Evolutionary conservation across 768 basidiomycete species (phyloP).

Genomic region (Lentinula detonsa): DNA sequence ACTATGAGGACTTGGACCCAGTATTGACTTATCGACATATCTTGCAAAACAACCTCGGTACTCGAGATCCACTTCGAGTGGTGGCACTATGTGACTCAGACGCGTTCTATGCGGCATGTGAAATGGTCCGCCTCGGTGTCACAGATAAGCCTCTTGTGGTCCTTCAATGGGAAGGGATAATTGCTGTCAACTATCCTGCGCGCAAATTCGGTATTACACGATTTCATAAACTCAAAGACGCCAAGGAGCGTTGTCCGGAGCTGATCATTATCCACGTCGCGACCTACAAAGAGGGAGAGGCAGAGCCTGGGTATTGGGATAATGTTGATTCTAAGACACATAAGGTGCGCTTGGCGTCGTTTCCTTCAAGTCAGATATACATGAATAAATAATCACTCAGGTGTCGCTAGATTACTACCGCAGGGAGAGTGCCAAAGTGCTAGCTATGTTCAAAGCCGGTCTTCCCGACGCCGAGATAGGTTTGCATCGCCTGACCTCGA

Average conservation of each 20-base stretch:
- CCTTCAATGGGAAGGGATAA: slow-evolving; percentile 60
- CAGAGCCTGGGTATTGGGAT: slow-evolving; percentile 89
- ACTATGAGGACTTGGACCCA: slow-evolving; percentile 53
- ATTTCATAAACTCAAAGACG: slow-evolving; percentile 78
- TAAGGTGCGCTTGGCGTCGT: slow-evolving; percentile 50
- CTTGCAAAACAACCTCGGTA: slow-evolving; percentile 59
- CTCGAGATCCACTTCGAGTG: slow-evolving; percentile 72
- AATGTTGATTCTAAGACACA: slow-evolving; percentile 85
- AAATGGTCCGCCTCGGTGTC: slow-evolving; percentile 73
- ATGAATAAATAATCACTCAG: slow-evolving; percentile 26
- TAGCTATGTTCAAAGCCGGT: slow-evolving; percentile 74
- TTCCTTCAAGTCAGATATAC: background rate
- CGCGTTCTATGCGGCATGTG: slow-evolving; percentile 83
- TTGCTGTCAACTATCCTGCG: slow-evolving; percentile 95
- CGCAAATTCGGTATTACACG: slow-evolving; percentile 91
- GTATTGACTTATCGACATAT: slow-evolving; percentile 77
- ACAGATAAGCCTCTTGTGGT: slow-evolving; percentile 59
- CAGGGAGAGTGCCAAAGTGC: slow-evolving; percentile 84
- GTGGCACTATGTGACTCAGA: slow-evolving; percentile 90
- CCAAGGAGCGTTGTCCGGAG: slow-evolving; percentile 80
- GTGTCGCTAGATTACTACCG: slow-evolving; percentile 93
- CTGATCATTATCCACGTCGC: slow-evolving; percentile 88
- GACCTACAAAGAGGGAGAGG: slow-evolving; percentile 85
- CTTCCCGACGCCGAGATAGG: slow-evolving; percentile 80
- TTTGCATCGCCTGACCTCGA: slow-evolving; percentile 22